Evolutionary conservation across 306 rosid genomes (phyloP), one percentile per base, ranked within the genome.

Genomic region (Arachis hypogaea): DNA sequence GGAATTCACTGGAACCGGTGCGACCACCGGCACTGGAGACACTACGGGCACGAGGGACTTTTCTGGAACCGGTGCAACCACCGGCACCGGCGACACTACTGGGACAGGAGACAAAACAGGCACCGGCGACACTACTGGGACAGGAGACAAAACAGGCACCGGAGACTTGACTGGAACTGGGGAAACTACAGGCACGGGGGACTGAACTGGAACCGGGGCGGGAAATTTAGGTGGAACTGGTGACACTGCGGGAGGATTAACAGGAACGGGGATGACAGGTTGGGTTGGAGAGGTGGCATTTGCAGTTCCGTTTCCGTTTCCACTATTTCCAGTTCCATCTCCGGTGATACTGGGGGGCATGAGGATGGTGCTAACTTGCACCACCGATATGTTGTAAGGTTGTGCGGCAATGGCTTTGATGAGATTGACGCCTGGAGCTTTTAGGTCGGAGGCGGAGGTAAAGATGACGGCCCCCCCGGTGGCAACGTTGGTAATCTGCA

Each of bases 301-400:
- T 5, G 45, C 11, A 60, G 10, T 58, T 9, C 29, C 47, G 30
- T 9, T 33, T 30, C 57, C 45, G 66, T 11, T 22, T 9, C 40
- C 47, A 16, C 9, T 29, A 56, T 11, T 28, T 9, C 41, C 47
- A 16, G 9, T 29, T 50, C 57, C 47, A 52, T 29, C 47, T 7
- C 55, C 47, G 9, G 61, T 11, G 1, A 80, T 36, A 41, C 51
- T 8, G 0, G 73, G 63, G 1, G 84, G 81, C 47, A 81, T 22
- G 1, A 86, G 68, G 11, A 74, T 61, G 7, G 44, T 29, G 70
- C 85, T 81, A 4, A 83, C 46, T 49, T 86, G 86, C 42, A 86
- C 41, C 9, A 86, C 71, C 0, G 88, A 83, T 3, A 86, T 63
- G 12, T 71, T 74, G 54, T 82, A 54, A 1, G 88, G 86, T 29